Conservation (phyloP, 371 early-diverging fungal genomes). For the Apophysomyces elegans region DNA sequence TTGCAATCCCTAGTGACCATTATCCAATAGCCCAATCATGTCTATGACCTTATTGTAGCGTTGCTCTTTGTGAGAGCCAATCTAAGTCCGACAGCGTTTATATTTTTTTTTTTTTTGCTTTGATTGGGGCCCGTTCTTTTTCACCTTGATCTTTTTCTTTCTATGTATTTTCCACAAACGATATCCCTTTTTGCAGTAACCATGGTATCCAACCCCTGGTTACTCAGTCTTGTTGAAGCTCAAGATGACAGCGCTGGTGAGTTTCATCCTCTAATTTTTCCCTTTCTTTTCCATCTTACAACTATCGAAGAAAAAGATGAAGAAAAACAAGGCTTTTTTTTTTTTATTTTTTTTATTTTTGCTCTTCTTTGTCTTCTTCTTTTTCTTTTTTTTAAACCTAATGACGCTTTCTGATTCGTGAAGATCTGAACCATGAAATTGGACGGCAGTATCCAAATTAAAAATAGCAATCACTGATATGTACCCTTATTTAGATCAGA, state of each 20-base stretch:
- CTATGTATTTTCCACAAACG: neutral
- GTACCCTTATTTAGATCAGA: neutral
- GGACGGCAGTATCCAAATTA: neutral
- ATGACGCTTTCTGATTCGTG: neutral
- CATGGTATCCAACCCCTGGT: neutral
- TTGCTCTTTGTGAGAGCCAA: too few relatives aligned
- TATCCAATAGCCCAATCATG: too few relatives aligned
- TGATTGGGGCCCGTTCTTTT: neutral
- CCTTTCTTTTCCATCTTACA: neutral
- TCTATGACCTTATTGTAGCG: too few relatives aligned
- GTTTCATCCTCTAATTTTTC: neutral
- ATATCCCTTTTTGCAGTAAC: neutral
- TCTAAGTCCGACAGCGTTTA: conserved; percentile 7
- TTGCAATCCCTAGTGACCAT: too few relatives aligned
- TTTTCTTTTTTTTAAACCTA: too few relatives aligned
- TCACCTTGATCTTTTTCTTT: neutral
- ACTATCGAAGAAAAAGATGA: neutral
- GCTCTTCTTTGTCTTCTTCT: too few relatives aligned
- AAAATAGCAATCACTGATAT: neutral
- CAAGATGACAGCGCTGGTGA: conserved; percentile 5
- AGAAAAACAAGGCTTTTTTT: neutral
- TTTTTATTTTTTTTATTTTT: too few relatives aligned
- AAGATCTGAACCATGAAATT: neutral
- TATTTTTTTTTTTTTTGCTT: neutral
- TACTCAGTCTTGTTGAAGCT: neutral